phyloP scores from a whole-genome alignment of 331 rosid species.

The Malus hybrid region DNA sequence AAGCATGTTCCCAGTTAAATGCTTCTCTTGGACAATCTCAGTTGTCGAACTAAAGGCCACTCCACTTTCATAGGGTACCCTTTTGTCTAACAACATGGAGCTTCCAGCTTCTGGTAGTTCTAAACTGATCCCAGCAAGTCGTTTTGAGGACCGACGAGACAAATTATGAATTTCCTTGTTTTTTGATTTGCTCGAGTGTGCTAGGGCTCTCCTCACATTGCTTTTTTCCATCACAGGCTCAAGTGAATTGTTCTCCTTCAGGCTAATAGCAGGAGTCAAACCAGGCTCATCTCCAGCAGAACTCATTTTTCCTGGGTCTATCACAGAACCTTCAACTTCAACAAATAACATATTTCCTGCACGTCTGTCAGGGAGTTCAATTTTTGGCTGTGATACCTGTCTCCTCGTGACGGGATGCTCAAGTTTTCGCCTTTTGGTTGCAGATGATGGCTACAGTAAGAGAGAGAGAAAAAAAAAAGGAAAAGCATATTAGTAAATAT shows the following conservation, averaged over 20 bases:
- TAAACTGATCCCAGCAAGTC: slow-evolving; percentile 42
- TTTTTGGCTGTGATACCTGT: slow-evolving; percentile 12
- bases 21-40: slow-evolving; percentile 27
- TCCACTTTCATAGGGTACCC: slow-evolving; percentile 13
- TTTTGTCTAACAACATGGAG: slow-evolving; percentile 20
- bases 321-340: slow-evolving; percentile 43
- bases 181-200: slow-evolving; percentile 23
- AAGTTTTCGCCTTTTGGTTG: slow-evolving; percentile 47
- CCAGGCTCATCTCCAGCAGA: slow-evolving; percentile 17
- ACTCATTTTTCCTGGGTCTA: not conserved
- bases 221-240: slow-evolving; percentile 14
- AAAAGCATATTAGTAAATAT: slow-evolving; percentile 5
- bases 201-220: slow-evolving; percentile 16
- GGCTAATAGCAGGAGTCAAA: slow-evolving; percentile 14
- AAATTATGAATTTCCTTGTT: slow-evolving; percentile 27
- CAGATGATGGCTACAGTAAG: slow-evolving; percentile 46
- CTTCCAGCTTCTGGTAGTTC: slow-evolving; percentile 24
- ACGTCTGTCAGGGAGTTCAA: not conserved
- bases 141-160: slow-evolving; percentile 65
- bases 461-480: slow-evolving; percentile 5
- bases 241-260: slow-evolving; percentile 20
- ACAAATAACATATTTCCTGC: slow-evolving; percentile 40
- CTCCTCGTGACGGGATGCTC: slow-evolving; percentile 34
- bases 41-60: slow-evolving; percentile 15
- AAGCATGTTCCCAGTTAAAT: slow-evolving; percentile 24